Percentiles rank a stretch among this genome's conserved stretches.
Conservation (phyloP, 306 rosid species). For the Prunus dulcis region DNA sequence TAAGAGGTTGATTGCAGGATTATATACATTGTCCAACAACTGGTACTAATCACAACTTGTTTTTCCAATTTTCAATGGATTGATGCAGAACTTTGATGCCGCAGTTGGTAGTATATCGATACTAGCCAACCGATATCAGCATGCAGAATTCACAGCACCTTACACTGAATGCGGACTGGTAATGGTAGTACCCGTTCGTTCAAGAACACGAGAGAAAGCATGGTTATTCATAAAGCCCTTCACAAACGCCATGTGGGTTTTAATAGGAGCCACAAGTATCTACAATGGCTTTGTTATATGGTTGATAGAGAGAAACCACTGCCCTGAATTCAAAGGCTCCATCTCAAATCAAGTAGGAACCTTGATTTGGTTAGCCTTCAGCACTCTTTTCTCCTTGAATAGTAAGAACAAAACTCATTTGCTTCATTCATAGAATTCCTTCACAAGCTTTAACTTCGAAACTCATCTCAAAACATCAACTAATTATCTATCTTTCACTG, state of each 20-base stretch:
- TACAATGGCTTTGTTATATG: conserved; percentile 51
- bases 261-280: conserved; percentile 22
- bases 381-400: conserved; percentile 34
- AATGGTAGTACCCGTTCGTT: conserved; percentile 39
- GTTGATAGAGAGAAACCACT: conserved; percentile 40
- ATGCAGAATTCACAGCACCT: conserved; percentile 12
- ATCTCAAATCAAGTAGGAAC: conserved; percentile 31
- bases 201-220: conserved; percentile 2
- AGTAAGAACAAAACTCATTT: conserved; percentile 18
- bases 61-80: neutral
- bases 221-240: conserved; percentile 48
- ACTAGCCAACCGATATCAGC: neutral
- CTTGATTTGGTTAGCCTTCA: conserved; percentile 37
- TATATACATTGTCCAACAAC: neutral
- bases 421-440: neutral
- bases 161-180: conserved; percentile 41
- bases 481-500: neutral
- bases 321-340: conserved; percentile 28
- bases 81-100: conserved; percentile 34
- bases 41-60: neutral
- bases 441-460: neutral
- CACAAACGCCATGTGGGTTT: conserved; percentile 40
- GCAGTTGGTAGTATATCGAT: conserved; percentile 27
- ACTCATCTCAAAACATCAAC: neutral
- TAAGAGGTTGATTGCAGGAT: neutral